Conservation (phyloP, 129 eudicot species). For the carrot (Daucus carota) region DH1_v3.0 NC_030382.2:13230501-13231000, state of each 20-base stretch:
- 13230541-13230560: not conserved
- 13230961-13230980: not conserved
- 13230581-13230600: not conserved
- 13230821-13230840: slow-evolving; percentile 44
- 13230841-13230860: slow-evolving; percentile 45
- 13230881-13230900: slow-evolving; percentile 59
- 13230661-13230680: slow-evolving; percentile 95
- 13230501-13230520: not conserved
- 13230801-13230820: slow-evolving; percentile 43
- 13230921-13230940: slow-evolving; percentile 83
- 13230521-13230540: too few species aligned
- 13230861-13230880: slow-evolving; percentile 58
- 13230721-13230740: slow-evolving; percentile 57
- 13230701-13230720: slow-evolving; percentile 42
- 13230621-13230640: not conserved
- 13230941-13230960: slow-evolving; percentile 11
- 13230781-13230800: slow-evolving; percentile 45
- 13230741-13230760: slow-evolving; percentile 48
- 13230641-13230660: slow-evolving; percentile 40
- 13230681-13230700: slow-evolving; percentile 76
- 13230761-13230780: slow-evolving; percentile 44
- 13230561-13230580: not conserved
- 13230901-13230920: slow-evolving; percentile 86
- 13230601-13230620: not conserved
- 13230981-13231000: not conserved